A percentile compares a stretch with the other conserved stretches of the same genome.
Evolutionary conservation across 139 green algal genomes (phyloP).

Genomic region (Chlamydomonas schloesseri): DNA sequence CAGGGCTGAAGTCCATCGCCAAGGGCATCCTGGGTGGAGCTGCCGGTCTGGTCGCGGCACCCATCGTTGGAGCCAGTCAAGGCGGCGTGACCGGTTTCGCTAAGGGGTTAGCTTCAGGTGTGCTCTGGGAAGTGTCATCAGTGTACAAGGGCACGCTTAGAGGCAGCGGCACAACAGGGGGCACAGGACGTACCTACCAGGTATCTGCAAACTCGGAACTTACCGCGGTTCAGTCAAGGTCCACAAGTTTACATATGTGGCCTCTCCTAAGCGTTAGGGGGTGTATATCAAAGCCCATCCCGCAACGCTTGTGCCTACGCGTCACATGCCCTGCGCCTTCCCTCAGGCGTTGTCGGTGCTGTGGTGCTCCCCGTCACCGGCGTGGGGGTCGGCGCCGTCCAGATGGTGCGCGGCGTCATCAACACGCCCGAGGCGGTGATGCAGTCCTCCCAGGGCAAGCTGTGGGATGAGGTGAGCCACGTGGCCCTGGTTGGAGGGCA

Average conservation of each 20-base stretch:
- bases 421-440: slow-evolving; percentile 86
- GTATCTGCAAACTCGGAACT: no score
- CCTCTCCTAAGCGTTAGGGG: no score
- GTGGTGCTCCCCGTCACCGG: slow-evolving; percentile 88
- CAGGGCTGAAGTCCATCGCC: slow-evolving; percentile 54
- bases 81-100: slow-evolving; percentile 81
- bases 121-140: neutral
- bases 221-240: no score
- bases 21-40: slow-evolving; percentile 72
- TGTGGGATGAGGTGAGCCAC: slow-evolving; percentile 86
- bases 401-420: slow-evolving; percentile 71
- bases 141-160: no score
- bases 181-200: no score
- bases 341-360: slow-evolving; percentile 76
- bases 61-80: slow-evolving; percentile 73
- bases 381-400: slow-evolving; percentile 71
- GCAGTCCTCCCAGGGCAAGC: slow-evolving; percentile 56
- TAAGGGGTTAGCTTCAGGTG: slow-evolving; percentile 82
- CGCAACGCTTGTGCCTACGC: no score
- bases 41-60: slow-evolving; percentile 80
- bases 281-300: no score
- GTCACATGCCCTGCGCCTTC: no score
- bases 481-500: no score
- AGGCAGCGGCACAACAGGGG: no score
- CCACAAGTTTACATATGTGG: no score